Conservation (phyloP, 1,284 basidiomycete species). For the Rhodotorula sp. region DNA sequence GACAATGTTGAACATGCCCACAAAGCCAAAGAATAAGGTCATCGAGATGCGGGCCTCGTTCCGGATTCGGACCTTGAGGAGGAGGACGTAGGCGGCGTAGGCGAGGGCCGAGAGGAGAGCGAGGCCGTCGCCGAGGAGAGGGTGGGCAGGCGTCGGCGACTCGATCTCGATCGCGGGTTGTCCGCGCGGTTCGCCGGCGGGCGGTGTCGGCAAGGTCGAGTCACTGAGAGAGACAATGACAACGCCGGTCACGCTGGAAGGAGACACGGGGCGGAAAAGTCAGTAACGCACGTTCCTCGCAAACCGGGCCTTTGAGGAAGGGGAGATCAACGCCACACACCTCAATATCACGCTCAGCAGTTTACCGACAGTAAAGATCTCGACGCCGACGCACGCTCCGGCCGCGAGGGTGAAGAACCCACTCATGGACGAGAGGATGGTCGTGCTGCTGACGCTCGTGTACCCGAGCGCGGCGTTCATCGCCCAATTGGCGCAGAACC, state of each 20-base stretch:
- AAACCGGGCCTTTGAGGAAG: not conserved
- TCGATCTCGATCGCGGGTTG: constrained; percentile 60
- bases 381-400: constrained; percentile 80
- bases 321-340: constrained; percentile 53
- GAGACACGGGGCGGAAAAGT: no score
- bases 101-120: constrained; percentile 79
- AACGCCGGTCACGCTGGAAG: constrained; percentile 10
- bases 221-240: constrained; percentile 63
- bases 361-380: constrained; percentile 72
- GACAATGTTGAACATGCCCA: constrained; percentile 68
- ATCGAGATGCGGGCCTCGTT: constrained; percentile 73
- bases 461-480: constrained; percentile 76
- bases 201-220: constrained; percentile 51
- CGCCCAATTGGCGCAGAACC: constrained; percentile 84
- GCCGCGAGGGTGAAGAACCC: constrained; percentile 92
- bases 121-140: constrained; percentile 70
- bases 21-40: constrained; percentile 81
- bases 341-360: constrained; percentile 76
- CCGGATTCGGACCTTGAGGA: constrained; percentile 80
- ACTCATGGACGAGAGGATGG: constrained; percentile 82
- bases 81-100: constrained; percentile 87
- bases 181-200: constrained; percentile 49
- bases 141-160: constrained; percentile 46
- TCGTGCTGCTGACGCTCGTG: constrained; percentile 87
- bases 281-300: not conserved